Conservation (phyloP, 2,329 filamentous ascomycete species). For the Botrytis deweyae region DNA sequence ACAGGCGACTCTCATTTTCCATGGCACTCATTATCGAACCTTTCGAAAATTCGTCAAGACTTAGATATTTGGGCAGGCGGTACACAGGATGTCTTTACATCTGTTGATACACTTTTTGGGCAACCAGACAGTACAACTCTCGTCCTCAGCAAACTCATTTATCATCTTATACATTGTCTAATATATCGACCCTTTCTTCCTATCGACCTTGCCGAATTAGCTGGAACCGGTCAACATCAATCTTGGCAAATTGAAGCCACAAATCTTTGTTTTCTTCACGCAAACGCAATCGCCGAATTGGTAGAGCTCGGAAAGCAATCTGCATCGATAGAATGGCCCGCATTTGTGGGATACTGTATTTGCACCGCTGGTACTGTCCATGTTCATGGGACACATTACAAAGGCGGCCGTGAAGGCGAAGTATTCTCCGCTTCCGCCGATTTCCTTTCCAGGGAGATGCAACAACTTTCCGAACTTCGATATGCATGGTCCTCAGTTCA, state of each 20-base stretch:
- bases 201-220: conserved; percentile 77
- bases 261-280: conserved; percentile 81
- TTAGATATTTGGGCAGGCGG: conserved; percentile 82
- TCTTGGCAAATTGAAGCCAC: conserved; percentile 93
- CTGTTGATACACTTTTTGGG: conserved; percentile 71
- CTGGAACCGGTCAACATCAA: conserved; percentile 78
- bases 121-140: conserved; percentile 76
- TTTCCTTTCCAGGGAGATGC: conserved; percentile 75
- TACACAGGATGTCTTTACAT: conserved; percentile 76
- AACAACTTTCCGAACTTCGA: conserved; percentile 72
- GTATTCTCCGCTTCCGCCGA: conserved; percentile 64
- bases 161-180: conserved; percentile 82
- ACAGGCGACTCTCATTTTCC: conserved; percentile 81
- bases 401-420: conserved; percentile 41
- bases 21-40: conserved; percentile 81
- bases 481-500: conserved; percentile 76
- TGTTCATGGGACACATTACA: conserved; percentile 81
- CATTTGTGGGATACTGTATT: conserved; percentile 83
- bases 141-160: conserved; percentile 81
- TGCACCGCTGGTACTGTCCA: conserved; percentile 86
- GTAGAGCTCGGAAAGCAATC: conserved; percentile 71
- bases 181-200: conserved; percentile 86
- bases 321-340: conserved; percentile 77
- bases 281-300: conserved; percentile 82
- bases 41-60: conserved; percentile 83